These are phyloP conservation scores for Kodamaea suecica DNA, from an alignment of 1,139 yeast species.

Conservation along the genomic window DNA sequence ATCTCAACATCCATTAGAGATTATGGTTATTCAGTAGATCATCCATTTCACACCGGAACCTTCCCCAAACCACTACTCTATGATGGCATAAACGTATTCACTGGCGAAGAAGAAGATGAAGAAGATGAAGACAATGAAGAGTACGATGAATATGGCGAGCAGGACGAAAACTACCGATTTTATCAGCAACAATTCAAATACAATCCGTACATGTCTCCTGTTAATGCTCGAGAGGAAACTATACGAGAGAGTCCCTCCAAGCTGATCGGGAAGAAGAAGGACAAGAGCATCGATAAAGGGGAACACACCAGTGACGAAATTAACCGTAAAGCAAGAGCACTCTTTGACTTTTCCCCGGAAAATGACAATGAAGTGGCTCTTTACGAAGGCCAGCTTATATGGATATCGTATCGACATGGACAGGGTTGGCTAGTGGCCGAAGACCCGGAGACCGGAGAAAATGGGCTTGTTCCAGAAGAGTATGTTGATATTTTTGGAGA, in stretches of 20 bases:
- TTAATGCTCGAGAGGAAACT: slow-evolving; percentile 6
- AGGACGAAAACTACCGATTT: slow-evolving; percentile 7
- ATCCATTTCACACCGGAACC: slow-evolving; percentile 65
- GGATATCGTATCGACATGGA: slow-evolving; percentile 89
- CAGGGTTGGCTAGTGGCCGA: slow-evolving; percentile 99
- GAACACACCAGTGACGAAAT: slow-evolving; percentile 32
- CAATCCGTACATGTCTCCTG: slow-evolving; percentile 14
- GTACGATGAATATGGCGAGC: slow-evolving; percentile 4
- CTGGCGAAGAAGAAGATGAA: slow-evolving; percentile 16
- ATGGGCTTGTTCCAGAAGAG: slow-evolving; percentile 95
- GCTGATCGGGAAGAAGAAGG: slow-evolving; percentile 10
- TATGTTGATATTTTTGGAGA: slow-evolving; percentile 62
- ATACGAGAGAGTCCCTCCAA: slow-evolving; percentile 5
- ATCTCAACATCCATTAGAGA: slow-evolving; percentile 57
- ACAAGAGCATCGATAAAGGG: neutral
- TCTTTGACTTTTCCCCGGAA: slow-evolving; percentile 88
- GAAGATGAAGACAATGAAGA: slow-evolving; percentile 7
- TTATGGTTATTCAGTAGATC: slow-evolving; percentile 67
- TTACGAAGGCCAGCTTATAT: slow-evolving; percentile 76
- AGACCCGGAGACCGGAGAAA: slow-evolving; percentile 71
- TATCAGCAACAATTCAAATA: slow-evolving; percentile 7
- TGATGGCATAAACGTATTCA: slow-evolving; percentile 14
- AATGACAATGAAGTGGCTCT: slow-evolving; percentile 87
- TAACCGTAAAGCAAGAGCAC: slow-evolving; percentile 67
- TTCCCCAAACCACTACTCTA: slow-evolving; percentile 17